Base-by-base conservation (phyloP, 176 grass and related monocot genomes). In the Areca catechu region DNA sequence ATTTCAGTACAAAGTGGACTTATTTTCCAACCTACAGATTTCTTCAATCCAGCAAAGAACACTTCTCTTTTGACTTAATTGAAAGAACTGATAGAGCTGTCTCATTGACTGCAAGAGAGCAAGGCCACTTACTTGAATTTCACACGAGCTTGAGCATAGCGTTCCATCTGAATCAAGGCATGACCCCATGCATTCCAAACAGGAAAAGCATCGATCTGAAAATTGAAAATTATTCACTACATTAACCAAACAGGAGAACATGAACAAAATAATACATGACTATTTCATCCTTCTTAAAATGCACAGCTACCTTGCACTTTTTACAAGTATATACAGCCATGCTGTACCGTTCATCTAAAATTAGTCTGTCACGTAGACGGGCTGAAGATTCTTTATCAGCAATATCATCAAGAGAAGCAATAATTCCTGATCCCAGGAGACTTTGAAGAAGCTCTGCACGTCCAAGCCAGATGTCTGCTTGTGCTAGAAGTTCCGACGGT, bases 291-390 rank as follows among this genome's bases (percentile, higher is more conserved):
- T 37, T n/a, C 47, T 15, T 47, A 71, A 57, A 18, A 76, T 61
- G 67, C 62, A 58, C 25, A 5, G 51, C 34, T 80, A 95, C 91
- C 92, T 96, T 96, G 83, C 92, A 96, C 57, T 96, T 96, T 78
- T 77, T 96, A 77, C 86, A 90, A 63, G 92, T 96, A 77, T 96
- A 96, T 66, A 96, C 84, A 76, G 86, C 92, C 92, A 90, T 90
- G 75, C 92, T 96, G 69, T 96, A 96, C 22, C 71, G 60, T 64
- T 96, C 92, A 82, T 87, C 77, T 3, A 67, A 68, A 34, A 90
- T 82, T 49, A 96, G 74, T 72, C 83, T 74, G 71, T 96, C 92
- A 71, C 92, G 81, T 24, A 96, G 55, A 34, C 24, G 59, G 71
- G 56, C 82, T 81, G 92, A 82, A 79, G 92, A 87, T 66, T 88